These are phyloP conservation scores for Tritrichomonas foetus DNA, from an alignment of 208 protist genomes.

Conservation along the genomic window DNA sequence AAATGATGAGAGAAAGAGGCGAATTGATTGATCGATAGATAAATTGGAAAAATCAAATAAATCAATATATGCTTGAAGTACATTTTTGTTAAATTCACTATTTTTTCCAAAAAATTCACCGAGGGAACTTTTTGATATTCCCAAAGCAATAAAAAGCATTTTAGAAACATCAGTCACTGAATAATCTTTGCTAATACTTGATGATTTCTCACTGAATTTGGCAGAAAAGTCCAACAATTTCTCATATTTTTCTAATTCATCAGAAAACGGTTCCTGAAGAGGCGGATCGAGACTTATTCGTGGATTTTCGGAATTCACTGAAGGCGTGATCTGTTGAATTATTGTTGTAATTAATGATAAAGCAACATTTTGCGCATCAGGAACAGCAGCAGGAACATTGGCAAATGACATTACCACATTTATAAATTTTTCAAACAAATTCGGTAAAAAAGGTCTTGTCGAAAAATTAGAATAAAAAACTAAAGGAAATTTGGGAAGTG, in stretches of 20 bases:
- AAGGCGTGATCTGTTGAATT: background rate
- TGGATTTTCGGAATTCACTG: no score
- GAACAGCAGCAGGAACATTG: background rate
- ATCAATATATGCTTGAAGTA: background rate
- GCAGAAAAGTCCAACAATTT: background rate
- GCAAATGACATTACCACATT: background rate
- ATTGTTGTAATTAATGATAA: background rate
- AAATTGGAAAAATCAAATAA: conserved; percentile 10
- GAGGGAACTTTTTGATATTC: background rate
- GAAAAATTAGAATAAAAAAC: background rate
- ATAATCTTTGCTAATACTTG: no score
- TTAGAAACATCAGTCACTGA: background rate
- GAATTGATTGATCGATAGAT: conserved; percentile 8
- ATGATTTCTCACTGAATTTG: background rate
- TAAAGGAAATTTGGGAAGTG: background rate
- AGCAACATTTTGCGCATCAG: background rate
- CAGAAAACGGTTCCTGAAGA: background rate
- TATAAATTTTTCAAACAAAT: conserved; percentile 1
- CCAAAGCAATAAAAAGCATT: background rate
- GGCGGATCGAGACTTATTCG: background rate
- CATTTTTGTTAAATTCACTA: background rate
- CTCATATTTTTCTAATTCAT: background rate
- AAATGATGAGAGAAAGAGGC: conserved; percentile 4
- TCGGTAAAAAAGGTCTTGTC: background rate
- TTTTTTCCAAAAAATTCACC: background rate